phyloP scores from a whole-genome alignment of 805 yeast genomes.

The Yarrowia yakushimensis region DNA sequence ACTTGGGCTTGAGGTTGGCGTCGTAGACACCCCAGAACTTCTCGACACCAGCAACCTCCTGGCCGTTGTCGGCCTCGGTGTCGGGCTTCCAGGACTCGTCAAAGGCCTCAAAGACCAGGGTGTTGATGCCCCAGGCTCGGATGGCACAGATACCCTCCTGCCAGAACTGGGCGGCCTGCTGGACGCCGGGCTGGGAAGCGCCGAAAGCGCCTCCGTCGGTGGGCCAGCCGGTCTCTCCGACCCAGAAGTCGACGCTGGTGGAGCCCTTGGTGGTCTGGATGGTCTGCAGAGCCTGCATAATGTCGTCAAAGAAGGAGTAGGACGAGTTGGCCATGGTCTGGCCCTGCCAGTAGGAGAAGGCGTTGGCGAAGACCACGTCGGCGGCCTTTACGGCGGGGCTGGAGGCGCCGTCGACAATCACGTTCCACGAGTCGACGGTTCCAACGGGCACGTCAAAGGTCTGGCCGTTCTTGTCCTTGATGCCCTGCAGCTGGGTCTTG shows the following conservation, averaged over 20 bases:
- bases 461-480: slow-evolving; percentile 77
- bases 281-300: slow-evolving; percentile 92
- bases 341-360: slow-evolving; percentile 99
- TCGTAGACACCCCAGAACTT: slow-evolving; percentile 90
- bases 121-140: slow-evolving; percentile 94
- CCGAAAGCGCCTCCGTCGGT: slow-evolving; percentile 75
- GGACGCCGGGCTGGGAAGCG: slow-evolving; percentile 60
- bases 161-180: slow-evolving; percentile 80
- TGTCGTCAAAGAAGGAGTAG: slow-evolving; percentile 91
- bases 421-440: slow-evolving; percentile 94
- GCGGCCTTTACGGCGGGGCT: slow-evolving; percentile 70
- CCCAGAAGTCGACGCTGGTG: slow-evolving; percentile 85
- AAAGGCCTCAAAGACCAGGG: slow-evolving; percentile 87
- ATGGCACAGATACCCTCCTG: slow-evolving; percentile 85
- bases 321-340: slow-evolving; percentile 80
- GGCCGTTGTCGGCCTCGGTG: slow-evolving; percentile 55
- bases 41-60: slow-evolving; percentile 70
- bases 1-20: slow-evolving; percentile 40
- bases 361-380: slow-evolving; percentile 87
- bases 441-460: slow-evolving; percentile 79
- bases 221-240: slow-evolving; percentile 98
- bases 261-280: slow-evolving; percentile 84
- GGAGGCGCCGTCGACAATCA: slow-evolving; percentile 74
- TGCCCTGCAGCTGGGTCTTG: slow-evolving; percentile 49
- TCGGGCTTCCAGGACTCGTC: slow-evolving; percentile 97